A percentile compares a stretch with the other conserved stretches of the same genome.
Conservation (phyloP, 805 yeast genomes). For the Saccharomycopsis sp. region DNA sequence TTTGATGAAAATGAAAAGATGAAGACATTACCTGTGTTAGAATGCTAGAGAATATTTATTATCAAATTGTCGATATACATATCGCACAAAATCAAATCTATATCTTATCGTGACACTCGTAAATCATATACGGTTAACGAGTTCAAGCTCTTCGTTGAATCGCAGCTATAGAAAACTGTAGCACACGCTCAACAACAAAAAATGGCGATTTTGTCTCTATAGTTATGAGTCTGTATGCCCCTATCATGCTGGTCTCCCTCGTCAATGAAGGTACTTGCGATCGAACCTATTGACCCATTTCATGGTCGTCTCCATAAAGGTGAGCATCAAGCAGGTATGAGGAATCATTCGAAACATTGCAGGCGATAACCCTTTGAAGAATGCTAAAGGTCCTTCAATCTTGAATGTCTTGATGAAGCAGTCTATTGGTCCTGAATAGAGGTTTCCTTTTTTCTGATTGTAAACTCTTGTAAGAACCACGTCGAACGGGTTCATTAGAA, state of each 20-base stretch:
- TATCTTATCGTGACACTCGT: no score
- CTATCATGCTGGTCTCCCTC: no score
- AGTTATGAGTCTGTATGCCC: not conserved
- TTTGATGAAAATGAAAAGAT: no score
- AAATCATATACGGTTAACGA: no score
- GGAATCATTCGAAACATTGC: slow-evolving; percentile 91
- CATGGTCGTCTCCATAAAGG: slow-evolving; percentile 95
- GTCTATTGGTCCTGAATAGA: slow-evolving; percentile 82
- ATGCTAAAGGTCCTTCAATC: slow-evolving; percentile 78
- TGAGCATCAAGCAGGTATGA: slow-evolving; percentile 82
- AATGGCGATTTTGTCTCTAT: not conserved
- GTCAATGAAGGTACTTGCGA: not conserved
- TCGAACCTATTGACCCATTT: slow-evolving; percentile 34
- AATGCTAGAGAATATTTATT: no score
- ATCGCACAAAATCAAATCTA: no score
- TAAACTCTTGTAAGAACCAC: slow-evolving; percentile 91
- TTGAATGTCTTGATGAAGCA: slow-evolving; percentile 78
- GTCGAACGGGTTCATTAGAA: slow-evolving; percentile 98
- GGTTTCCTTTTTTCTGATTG: slow-evolving; percentile 76
- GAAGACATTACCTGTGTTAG: no score
- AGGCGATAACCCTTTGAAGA: slow-evolving; percentile 93
- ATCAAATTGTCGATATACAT: no score
- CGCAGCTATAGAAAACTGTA: no score
- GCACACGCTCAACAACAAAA: not conserved
- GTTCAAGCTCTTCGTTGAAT: no score